phyloP scores from a whole-genome alignment of 2,329 filamentous ascomycete genomes.

The Fusarium proliferatum region DNA sequence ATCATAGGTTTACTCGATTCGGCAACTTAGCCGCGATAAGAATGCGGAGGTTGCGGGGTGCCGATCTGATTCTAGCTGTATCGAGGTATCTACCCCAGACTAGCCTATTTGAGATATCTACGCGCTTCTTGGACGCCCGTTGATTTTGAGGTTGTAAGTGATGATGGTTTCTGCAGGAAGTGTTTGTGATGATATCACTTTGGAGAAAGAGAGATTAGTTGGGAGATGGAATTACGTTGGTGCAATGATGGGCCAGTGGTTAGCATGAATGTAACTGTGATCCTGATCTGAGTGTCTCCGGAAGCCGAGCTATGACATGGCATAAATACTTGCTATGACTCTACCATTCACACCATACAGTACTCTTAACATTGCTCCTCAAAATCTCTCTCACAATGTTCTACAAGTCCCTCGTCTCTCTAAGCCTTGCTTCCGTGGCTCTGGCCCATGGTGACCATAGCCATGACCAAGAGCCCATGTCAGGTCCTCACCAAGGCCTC shows the following conservation, averaged over 20 bases:
- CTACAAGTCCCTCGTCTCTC: constrained; percentile 45
- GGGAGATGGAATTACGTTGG: neutral
- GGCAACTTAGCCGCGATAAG: constrained; percentile 45
- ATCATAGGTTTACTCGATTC: constrained; percentile 16
- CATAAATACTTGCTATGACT: constrained; percentile 8
- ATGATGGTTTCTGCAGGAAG: neutral
- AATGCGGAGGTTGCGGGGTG: constrained; percentile 11
- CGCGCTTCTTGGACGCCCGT: constrained; percentile 24
- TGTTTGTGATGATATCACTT: neutral
- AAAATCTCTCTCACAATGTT: constrained; percentile 39
- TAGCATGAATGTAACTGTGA: neutral
- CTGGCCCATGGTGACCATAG: constrained; percentile 65
- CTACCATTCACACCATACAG: fast-evolving
- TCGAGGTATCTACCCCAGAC: constrained; percentile 1
- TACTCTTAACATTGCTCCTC: neutral
- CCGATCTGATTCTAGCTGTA: constrained; percentile 1
- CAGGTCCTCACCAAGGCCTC: constrained; percentile 77
- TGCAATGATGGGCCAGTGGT: too few relatives aligned
- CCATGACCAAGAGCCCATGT: constrained; percentile 69
- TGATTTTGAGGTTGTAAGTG: neutral
- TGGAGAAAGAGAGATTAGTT: neutral
- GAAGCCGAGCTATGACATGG: fast-evolving
- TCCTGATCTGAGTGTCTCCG: neutral
- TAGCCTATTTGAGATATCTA: constrained; percentile 35
- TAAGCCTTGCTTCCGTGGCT: constrained; percentile 61